These are phyloP conservation scores for Marsdenia floribunda DNA, from an alignment of 257 asterid genomes.

Conservation along the genomic window DNA sequence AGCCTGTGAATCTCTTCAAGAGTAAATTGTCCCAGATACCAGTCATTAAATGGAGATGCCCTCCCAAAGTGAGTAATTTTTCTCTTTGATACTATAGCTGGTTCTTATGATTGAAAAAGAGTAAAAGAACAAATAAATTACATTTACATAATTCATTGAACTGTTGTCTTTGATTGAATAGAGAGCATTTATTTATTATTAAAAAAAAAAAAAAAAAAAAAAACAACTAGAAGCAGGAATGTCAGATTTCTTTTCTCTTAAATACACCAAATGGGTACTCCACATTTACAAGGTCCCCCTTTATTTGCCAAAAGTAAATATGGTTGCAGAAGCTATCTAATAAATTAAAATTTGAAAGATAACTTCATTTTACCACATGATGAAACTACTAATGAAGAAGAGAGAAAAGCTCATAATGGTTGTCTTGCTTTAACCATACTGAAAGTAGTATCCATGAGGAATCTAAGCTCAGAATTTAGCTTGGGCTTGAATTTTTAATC, in stretches of 20 bases:
- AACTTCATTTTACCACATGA: not conserved
- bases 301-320: not conserved
- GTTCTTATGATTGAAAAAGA: not conserved
- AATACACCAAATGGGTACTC: not conserved
- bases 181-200: not conserved
- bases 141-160: not conserved
- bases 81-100: not conserved
- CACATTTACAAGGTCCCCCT: not conserved
- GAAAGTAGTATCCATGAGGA: not conserved
- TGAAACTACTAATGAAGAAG: not conserved
- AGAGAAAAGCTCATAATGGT: not conserved
- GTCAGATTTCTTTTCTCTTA: not conserved
- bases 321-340: not conserved
- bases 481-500: not conserved
- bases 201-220: no score
- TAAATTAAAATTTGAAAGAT: not conserved
- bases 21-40: conserved; percentile 63
- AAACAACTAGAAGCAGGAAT: not conserved
- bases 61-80: conserved; percentile 54
- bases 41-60: conserved; percentile 62
- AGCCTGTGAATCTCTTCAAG: conserved; percentile 45
- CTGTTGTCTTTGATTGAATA: not conserved
- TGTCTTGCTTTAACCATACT: not conserved
- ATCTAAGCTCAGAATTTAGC: not conserved
- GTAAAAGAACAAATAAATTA: not conserved